These are phyloP conservation scores for Euphorbia schlechtendalii DNA, from an alignment of 441 rosid genomes.

Conservation along the genomic window DNA sequence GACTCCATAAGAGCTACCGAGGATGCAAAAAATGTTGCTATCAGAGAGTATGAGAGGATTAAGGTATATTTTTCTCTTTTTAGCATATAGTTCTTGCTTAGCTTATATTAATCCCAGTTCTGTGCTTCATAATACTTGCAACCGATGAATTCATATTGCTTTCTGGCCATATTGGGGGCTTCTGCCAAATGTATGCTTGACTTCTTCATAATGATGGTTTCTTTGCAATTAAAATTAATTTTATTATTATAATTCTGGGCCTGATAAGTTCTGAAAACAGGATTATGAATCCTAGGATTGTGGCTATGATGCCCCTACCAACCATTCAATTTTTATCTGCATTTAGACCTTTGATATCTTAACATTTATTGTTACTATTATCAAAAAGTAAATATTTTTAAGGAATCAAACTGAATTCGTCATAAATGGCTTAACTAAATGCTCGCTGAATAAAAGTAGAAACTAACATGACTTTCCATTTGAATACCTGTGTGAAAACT, in stretches of 20 bases:
- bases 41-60: conserved; percentile 71
- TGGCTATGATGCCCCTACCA: too few relatives aligned
- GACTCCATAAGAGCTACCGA: conserved; percentile 65
- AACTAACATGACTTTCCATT: neutral
- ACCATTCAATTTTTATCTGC: too few relatives aligned
- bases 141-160: neutral
- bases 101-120: neutral
- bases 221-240: neutral
- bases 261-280: too few relatives aligned
- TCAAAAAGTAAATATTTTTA: too few relatives aligned
- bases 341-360: too few relatives aligned
- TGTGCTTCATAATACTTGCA: neutral
- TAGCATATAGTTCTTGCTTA: neutral
- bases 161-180: neutral
- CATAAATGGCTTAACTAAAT: neutral
- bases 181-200: neutral
- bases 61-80: conserved; percentile 39
- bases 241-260: neutral
- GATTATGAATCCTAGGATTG: too few relatives aligned
- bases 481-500: too few relatives aligned
- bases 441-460: neutral
- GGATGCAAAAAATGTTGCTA: conserved; percentile 73
- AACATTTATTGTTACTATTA: too few relatives aligned
- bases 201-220: neutral
- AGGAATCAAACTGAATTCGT: neutral